phyloP scores from a whole-genome alignment of 331 rosid genomes.

The Malus hybrid region DNA sequence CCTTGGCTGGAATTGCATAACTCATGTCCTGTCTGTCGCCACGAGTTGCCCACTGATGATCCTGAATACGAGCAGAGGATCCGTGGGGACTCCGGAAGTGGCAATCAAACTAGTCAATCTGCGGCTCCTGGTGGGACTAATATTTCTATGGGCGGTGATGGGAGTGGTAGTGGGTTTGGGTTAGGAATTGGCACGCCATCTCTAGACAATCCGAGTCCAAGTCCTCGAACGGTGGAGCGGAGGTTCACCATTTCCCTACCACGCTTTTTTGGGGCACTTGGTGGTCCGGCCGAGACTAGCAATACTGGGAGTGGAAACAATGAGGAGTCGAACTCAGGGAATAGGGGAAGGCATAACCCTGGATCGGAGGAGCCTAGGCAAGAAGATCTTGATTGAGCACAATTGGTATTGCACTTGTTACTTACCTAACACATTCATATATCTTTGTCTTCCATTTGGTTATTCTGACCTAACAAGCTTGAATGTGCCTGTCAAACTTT shows the following conservation, averaged over 20 bases:
- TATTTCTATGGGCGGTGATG: slow-evolving; percentile 15
- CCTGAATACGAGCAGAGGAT: slow-evolving; percentile 63
- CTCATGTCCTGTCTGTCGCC: slow-evolving; percentile 84
- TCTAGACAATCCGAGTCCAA: slow-evolving; percentile 26
- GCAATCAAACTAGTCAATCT: slow-evolving; percentile 21
- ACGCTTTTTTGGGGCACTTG: slow-evolving; percentile 36
- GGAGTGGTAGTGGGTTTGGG: neutral
- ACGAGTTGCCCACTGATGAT: slow-evolving; percentile 87
- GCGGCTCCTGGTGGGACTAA: slow-evolving; percentile 16
- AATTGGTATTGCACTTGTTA: slow-evolving; percentile 16
- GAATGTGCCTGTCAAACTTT: neutral
- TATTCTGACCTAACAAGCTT: neutral
- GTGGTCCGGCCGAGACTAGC: slow-evolving; percentile 55
- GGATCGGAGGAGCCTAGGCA: slow-evolving; percentile 77
- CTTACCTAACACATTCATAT: neutral
- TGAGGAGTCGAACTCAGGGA: slow-evolving; percentile 28
- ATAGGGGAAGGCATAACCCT: slow-evolving; percentile 52
- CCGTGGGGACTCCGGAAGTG: slow-evolving; percentile 18
- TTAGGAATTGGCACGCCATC: slow-evolving; percentile 12
- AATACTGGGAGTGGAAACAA: slow-evolving; percentile 47
- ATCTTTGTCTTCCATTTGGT: neutral
- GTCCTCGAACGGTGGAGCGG: slow-evolving; percentile 36
- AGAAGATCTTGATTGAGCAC: slow-evolving; percentile 78
- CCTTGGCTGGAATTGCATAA: slow-evolving; percentile 87
- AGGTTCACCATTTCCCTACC: slow-evolving; percentile 62